Evolutionary conservation across 352 stramenopile genomes (phyloP), one percentile per base, ranked within the genome.

Genomic region (Phytophthora fragariae): DNA sequence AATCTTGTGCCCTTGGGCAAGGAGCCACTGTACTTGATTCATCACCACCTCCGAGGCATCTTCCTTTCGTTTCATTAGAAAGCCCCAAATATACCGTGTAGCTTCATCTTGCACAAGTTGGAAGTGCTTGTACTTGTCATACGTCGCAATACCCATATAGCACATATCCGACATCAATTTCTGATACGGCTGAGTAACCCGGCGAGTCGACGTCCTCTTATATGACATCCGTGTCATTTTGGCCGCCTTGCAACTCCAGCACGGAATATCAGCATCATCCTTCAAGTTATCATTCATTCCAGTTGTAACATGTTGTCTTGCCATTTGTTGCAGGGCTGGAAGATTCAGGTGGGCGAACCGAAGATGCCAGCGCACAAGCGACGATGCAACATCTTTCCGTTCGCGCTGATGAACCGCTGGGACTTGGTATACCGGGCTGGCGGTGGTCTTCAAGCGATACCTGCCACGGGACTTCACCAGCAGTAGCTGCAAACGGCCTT

Each of bases 61-160:
- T n/a, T 72, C 15, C 2, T 62, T 72, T 19, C 44, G 19, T 46
- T 47, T 64, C 9, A 68, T n/a, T n/a, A 68, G 11, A 37, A 73
- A 68, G 3, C 59, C 67, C 54, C 54, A 65, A 29, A 64, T 0
- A 15, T 69, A 73, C 9, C 39, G 58, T 2, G 44, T 50, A 7
- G 66, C 50, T 46, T 63, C 57, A 50, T 73, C 66, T 31, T 56
- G 24, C 2, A 39, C 33, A 11, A 39, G 33, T 11, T 39, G 3
- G 33, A 39, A 39, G 6, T 39, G 33, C 10, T 39, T 39, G 33
- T 39, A 39, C 10, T 11, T 11, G 6, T 39, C 33, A 39, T 12
- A 39, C 33, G 33, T 9, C 33, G 10, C 33, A 9, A 39, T 39
- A 11, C 33, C 33, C 33, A 39, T 39, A 6, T 11, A 5, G 3